A percentile compares a stretch with the other conserved stretches of the same genome.
phyloP scores from a whole-genome alignment of 1,284 basidiomycete species.

The Peniophora sp. region DNA sequence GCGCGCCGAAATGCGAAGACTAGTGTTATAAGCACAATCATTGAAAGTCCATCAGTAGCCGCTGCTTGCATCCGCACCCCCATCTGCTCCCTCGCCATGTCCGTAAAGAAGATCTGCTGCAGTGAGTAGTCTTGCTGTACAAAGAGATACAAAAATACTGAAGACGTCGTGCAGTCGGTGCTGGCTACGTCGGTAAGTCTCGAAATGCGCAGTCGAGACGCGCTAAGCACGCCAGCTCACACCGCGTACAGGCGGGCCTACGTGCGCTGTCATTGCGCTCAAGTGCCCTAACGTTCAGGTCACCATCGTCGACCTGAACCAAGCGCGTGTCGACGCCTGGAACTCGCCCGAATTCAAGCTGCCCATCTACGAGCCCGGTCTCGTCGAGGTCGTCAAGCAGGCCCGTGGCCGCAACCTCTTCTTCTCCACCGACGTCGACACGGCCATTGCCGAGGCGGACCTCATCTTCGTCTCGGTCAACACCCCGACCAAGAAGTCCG shows the following conservation, averaged over 20 bases:
- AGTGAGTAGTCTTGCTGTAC: conserved; percentile 47
- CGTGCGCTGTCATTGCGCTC: conserved; percentile 91
- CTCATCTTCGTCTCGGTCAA: conserved; percentile 89
- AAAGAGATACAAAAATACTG: conserved; percentile 10
- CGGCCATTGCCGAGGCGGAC: conserved; percentile 88
- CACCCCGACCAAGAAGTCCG: conserved; percentile 97
- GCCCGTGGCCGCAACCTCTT: conserved; percentile 93
- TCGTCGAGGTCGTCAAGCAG: conserved; percentile 87
- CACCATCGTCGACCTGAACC: conserved; percentile 97
- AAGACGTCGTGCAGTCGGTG: conserved; percentile 60
- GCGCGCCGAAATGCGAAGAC: no score
- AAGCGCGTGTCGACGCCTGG: conserved; percentile 93
- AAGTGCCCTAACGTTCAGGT: conserved; percentile 93
- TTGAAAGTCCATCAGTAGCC: no score
- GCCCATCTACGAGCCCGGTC: conserved; percentile 96
- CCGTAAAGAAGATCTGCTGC: conserved; percentile 85
- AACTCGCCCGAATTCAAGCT: conserved; percentile 72
- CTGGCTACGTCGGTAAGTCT: conserved; percentile 83
- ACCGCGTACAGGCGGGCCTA: conserved; percentile 67
- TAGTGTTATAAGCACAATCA: no score
- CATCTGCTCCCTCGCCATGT: conserved; percentile 32
- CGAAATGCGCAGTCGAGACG: not conserved
- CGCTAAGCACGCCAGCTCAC: not conserved
- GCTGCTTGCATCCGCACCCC: no score
- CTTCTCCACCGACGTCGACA: conserved; percentile 95